These are phyloP conservation scores for Podaxis sp. DNA, from an alignment of 768 basidiomycete genomes.

Conservation along the genomic window DNA sequence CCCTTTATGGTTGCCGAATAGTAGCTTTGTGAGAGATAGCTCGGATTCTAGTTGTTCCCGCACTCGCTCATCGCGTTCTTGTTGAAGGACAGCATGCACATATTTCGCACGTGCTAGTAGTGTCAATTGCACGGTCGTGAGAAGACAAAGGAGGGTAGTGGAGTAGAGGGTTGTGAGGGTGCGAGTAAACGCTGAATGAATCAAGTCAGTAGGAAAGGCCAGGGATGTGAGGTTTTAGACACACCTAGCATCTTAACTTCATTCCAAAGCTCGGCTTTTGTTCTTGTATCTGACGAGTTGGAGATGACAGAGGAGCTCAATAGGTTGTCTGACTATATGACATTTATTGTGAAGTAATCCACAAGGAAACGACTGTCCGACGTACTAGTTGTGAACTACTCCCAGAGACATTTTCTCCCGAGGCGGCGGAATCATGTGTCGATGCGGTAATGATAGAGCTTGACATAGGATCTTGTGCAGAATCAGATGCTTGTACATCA, in stretches of 20 bases:
- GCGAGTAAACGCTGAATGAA: slow-evolving; percentile 73
- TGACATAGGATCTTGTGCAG: neutral
- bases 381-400: slow-evolving; percentile 10
- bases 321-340: slow-evolving; percentile 28
- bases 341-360: neutral
- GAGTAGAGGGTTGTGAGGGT: slow-evolving; percentile 87
- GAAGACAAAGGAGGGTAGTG: slow-evolving; percentile 79
- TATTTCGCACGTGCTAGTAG: slow-evolving; percentile 83
- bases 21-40: slow-evolving; percentile 37
- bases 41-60: slow-evolving; percentile 44
- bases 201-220: neutral
- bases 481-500: neutral
- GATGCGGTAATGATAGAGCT: neutral
- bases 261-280: slow-evolving; percentile 87
- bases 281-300: slow-evolving; percentile 38
- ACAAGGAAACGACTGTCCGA: neutral
- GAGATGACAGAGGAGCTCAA: slow-evolving; percentile 27
- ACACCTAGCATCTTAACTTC: slow-evolving; percentile 87
- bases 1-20: slow-evolving; percentile 27
- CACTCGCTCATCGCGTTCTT: slow-evolving; percentile 58
- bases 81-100: slow-evolving; percentile 61
- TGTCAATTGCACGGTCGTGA: slow-evolving; percentile 84
- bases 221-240: slow-evolving; percentile 22
- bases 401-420: slow-evolving; percentile 1
- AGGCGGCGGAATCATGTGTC: neutral